These are phyloP conservation scores for Phytopythium delawarense DNA, from an alignment of 352 stramenopile species.

Conservation along the genomic window DNA sequence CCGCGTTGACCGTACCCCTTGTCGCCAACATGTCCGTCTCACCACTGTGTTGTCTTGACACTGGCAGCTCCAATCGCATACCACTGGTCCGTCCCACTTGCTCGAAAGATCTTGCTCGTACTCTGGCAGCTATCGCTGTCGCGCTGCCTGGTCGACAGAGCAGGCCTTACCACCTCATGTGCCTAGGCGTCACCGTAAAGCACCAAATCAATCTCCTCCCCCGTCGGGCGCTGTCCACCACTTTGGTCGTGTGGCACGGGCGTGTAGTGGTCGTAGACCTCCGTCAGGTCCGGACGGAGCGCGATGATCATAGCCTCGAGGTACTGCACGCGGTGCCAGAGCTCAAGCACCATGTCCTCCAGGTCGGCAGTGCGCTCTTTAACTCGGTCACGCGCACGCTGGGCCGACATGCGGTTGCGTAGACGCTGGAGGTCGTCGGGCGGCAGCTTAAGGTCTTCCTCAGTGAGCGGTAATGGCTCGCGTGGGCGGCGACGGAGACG, in stretches of 20 bases:
- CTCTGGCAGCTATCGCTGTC: neutral
- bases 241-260: slow-evolving; percentile 12
- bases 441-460: slow-evolving; percentile 38
- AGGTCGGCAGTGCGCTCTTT: slow-evolving; percentile 56
- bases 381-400: slow-evolving; percentile 50
- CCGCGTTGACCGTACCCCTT: neutral
- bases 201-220: slow-evolving; percentile 24
- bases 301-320: slow-evolving; percentile 41
- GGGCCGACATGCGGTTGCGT: slow-evolving; percentile 65
- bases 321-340: slow-evolving; percentile 58
- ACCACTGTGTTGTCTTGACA: neutral
- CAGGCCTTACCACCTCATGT: neutral
- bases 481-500: slow-evolving; percentile 31
- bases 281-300: slow-evolving; percentile 28
- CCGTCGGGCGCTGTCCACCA: slow-evolving; percentile 4
- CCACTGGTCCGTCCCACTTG: neutral
- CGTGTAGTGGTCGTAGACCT: slow-evolving; percentile 33
- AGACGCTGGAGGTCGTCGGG: slow-evolving; percentile 52
- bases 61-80: neutral
- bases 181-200: slow-evolving; percentile 12
- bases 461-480: slow-evolving; percentile 41
- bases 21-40: neutral
- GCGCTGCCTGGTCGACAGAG: neutral
- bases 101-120: neutral
- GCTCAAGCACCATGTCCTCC: slow-evolving; percentile 48